Base-by-base conservation (phyloP, 2,329 filamentous ascomycete genomes). In the Dothideomycetidae sp. region DNA sequence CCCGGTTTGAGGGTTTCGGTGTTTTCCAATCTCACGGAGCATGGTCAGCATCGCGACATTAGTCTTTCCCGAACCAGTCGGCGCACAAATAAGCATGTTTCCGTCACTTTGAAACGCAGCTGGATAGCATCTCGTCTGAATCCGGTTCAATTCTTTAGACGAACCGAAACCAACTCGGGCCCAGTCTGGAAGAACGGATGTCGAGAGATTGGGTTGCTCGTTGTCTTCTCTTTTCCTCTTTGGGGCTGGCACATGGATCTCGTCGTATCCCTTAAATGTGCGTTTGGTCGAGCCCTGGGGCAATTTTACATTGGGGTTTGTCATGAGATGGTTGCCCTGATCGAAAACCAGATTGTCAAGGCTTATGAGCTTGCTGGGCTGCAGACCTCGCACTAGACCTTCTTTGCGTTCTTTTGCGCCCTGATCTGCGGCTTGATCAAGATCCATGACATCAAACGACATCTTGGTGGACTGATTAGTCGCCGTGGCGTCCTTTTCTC, bases 1-100 rank as follows among this genome's bases (percentile, higher is more conserved):
- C n/a, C 90, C 90, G 1, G 84, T 93, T 44, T 79, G 67, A 0
- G 81, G 74, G 51, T 98, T 79, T 41, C 88, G 75, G 54, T 98
- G 79, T 65, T 96, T 98, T 43, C 90, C 90, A 53, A 98, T 85
- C 57, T 98, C 92, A 44, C 88, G 82, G 28, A 98, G 70, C 53
- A 98, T 96, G 2, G 88, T 79, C 45, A 98, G 68, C 88, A 98
- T 96, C 29, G 88, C 88, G 36, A 98, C 90, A 53, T 98, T 98
- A 2, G 90, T 98, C 64, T 98, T 98, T 54, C 90, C 90, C 56
- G 85, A 93, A 48, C 90, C 90, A 34, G 90, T 98, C 1, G 90
- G 90, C 5, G 90, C 92, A 57, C 90, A 98, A 53, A 98, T 80
- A 39, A 98, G 78, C 82, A 98, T 85, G 55, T 98, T 98, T 19